These are phyloP conservation scores for Plantago ovata DNA, from an alignment of 257 asterid genomes.

Conservation along the genomic window DNA sequence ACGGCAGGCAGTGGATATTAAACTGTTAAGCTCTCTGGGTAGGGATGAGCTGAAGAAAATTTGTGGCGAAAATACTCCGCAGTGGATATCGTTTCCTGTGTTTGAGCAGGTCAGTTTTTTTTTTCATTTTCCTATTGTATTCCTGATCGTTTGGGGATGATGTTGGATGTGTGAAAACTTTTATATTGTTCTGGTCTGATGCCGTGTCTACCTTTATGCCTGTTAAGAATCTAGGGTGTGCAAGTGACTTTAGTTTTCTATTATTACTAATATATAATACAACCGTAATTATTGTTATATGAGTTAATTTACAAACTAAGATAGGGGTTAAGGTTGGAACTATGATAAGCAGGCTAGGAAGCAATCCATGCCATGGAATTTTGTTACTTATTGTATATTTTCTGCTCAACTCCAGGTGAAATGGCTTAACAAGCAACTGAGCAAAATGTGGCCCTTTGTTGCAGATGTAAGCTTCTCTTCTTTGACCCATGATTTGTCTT, in stretches of 20 bases:
- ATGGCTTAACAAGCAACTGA: slow-evolving; percentile 91
- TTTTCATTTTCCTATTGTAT: neutral
- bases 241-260: too few relatives aligned
- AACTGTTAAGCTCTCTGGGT: slow-evolving; percentile 66
- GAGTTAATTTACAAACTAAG: too few relatives aligned
- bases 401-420: slow-evolving; percentile 63
- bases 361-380: neutral
- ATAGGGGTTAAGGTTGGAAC: too few relatives aligned
- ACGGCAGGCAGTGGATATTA: slow-evolving; percentile 84
- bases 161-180: neutral
- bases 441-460: slow-evolving; percentile 90
- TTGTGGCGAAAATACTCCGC: slow-evolving; percentile 92
- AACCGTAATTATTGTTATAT: too few relatives aligned
- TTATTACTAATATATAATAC: too few relatives aligned
- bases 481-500: slow-evolving; percentile 4
- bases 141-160: slow-evolving; percentile 5
- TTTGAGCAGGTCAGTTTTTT: slow-evolving; percentile 68
- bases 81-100: slow-evolving; percentile 96
- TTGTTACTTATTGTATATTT: slow-evolving; percentile 9
- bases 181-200: slow-evolving; percentile 1
- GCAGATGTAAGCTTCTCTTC: slow-evolving; percentile 78
- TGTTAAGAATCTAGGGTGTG: too few relatives aligned
- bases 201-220: neutral
- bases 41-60: slow-evolving; percentile 90
- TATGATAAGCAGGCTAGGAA: neutral